These are phyloP conservation scores for Clohesyomyces aquaticus DNA, from an alignment of 495 filamentous ascomycete species.

Conservation along the genomic window DNA sequence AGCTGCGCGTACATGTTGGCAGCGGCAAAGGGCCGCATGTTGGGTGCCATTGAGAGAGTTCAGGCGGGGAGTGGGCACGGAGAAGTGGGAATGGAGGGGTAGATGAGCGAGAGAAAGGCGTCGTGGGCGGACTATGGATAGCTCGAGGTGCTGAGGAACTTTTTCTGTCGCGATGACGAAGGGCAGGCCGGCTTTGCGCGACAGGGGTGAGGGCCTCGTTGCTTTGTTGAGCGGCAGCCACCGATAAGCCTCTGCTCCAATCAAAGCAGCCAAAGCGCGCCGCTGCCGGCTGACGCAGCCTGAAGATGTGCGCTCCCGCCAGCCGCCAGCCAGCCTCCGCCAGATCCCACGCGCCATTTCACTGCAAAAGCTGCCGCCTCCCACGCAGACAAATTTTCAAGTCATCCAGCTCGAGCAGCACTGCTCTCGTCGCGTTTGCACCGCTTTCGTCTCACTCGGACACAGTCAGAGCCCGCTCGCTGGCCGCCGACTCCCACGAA, in stretches of 20 bases:
- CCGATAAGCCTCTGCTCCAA: slow-evolving; percentile 21
- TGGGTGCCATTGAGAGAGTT: slow-evolving; percentile 34
- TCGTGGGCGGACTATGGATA: not conserved
- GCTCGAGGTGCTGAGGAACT: not conserved
- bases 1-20: slow-evolving; percentile 26
- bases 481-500: not conserved
- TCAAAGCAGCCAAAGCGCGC: slow-evolving; percentile 1
- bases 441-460: slow-evolving; percentile 1
- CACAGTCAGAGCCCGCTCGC: not conserved
- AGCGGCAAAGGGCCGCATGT: slow-evolving; percentile 34
- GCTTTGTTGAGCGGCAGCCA: slow-evolving; percentile 26
- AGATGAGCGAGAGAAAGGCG: slow-evolving; percentile 1
- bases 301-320: not conserved
- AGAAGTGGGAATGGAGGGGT: not conserved
- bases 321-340: not conserved
- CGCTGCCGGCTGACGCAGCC: slow-evolving; percentile 11
- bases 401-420: slow-evolving; percentile 8
- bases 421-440: not conserved
- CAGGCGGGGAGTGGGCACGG: not conserved
- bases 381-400: slow-evolving; percentile 17
- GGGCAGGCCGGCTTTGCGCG: not conserved
- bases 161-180: slow-evolving; percentile 31
- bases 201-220: slow-evolving; percentile 3
- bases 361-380: not conserved
- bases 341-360: slow-evolving; percentile 29